These are phyloP conservation scores for Lepidopterella palustris DNA, from an alignment of 495 filamentous ascomycete genomes.

Conservation along the genomic window DNA sequence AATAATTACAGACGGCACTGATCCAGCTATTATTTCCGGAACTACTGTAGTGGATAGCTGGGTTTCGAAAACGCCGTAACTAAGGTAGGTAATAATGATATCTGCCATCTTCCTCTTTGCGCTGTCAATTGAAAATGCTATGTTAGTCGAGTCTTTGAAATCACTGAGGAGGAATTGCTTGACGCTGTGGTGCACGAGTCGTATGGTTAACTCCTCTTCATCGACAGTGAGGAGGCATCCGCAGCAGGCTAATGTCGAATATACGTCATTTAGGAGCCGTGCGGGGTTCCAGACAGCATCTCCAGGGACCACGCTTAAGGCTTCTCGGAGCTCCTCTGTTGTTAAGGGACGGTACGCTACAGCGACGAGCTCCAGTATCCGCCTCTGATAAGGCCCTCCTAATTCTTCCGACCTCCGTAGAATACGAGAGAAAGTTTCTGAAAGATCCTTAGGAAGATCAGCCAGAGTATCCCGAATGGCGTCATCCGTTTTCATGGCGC, in stretches of 20 bases:
- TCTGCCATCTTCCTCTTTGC: conserved; percentile 33
- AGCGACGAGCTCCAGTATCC: conserved; percentile 34
- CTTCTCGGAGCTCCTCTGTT: conserved; percentile 41
- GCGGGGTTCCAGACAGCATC: conserved; percentile 35
- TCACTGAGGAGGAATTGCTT: conserved; percentile 37
- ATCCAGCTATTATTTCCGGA: conserved; percentile 20
- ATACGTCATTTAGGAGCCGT: conserved; percentile 36
- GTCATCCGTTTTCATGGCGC: conserved; percentile 38
- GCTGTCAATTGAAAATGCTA: conserved; percentile 21
- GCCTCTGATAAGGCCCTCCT: conserved; percentile 6
- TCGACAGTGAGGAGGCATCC: conserved; percentile 42
- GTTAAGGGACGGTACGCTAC: conserved; percentile 37
- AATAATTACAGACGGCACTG: conserved; percentile 31
- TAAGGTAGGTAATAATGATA: conserved; percentile 40
- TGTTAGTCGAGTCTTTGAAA: conserved; percentile 9
- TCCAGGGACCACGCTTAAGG: conserved; percentile 38
- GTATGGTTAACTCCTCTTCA: conserved; percentile 40
- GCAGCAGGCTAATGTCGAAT: conserved; percentile 36
- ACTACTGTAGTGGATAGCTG: conserved; percentile 30
- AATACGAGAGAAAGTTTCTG: conserved; percentile 39
- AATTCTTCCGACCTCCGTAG: conserved; percentile 29
- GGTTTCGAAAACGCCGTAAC: conserved; percentile 39
- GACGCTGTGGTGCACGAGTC: conserved; percentile 42
- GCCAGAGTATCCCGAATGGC: conserved; percentile 38
- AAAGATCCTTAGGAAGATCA: conserved; percentile 40